Evolutionary conservation across 2,329 filamentous ascomycete genomes (phyloP).

Genomic region (Penicillium crustosum): DNA sequence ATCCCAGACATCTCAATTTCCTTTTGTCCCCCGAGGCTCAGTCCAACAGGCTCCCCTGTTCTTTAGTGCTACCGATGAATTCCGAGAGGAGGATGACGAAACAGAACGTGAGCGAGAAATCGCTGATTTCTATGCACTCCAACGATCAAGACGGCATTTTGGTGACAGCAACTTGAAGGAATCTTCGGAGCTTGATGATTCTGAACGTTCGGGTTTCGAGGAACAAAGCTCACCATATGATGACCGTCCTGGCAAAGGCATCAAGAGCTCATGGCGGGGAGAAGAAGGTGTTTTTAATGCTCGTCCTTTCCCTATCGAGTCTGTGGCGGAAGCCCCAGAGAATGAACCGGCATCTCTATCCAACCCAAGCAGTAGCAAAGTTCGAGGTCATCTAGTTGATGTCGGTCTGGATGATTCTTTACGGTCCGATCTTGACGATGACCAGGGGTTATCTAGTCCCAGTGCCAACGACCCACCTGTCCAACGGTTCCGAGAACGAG

Average conservation of each 20-base stretch:
- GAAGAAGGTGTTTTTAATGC: slow-evolving; percentile 45
- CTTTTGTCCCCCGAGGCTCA: slow-evolving; percentile 74
- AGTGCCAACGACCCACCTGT: slow-evolving; percentile 52
- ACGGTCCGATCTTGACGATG: slow-evolving; percentile 45
- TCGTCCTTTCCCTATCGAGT: slow-evolving; percentile 38
- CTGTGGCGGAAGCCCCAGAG: slow-evolving; percentile 38
- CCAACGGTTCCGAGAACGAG: slow-evolving; percentile 54
- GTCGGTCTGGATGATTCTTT: slow-evolving; percentile 73
- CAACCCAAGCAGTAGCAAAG: slow-evolving; percentile 51
- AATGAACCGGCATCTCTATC: slow-evolving; percentile 31
- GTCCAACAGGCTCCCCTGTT: slow-evolving; percentile 87
- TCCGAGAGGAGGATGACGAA: slow-evolving; percentile 89
- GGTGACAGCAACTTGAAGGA: slow-evolving; percentile 80
- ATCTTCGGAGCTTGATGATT: slow-evolving; percentile 77
- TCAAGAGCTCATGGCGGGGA: slow-evolving; percentile 58
- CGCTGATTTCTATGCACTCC: slow-evolving; percentile 89
- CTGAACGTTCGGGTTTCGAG: slow-evolving; percentile 57
- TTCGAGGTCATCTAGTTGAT: slow-evolving; percentile 74
- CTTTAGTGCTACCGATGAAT: slow-evolving; percentile 85
- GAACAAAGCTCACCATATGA: slow-evolving; percentile 47
- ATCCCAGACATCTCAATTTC: slow-evolving; percentile 72
- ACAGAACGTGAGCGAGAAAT: slow-evolving; percentile 86
- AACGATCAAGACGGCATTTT: slow-evolving; percentile 85
- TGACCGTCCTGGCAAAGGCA: slow-evolving; percentile 48
- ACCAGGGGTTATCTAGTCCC: slow-evolving; percentile 43